phyloP scores from a whole-genome alignment of 331 rosid species.

The Phaseolus coccineus region DNA sequence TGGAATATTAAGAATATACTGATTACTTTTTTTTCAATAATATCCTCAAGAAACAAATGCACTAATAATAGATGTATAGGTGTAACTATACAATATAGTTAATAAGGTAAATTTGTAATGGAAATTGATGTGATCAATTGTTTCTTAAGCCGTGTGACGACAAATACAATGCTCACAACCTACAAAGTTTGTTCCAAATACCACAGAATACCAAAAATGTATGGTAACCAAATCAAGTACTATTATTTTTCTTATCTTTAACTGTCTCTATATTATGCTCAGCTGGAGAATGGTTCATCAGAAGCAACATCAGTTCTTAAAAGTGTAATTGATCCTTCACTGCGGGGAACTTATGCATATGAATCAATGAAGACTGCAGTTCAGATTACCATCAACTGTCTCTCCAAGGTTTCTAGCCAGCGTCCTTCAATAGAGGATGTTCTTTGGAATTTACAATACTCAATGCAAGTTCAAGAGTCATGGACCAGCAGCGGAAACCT shows the following conservation, averaged over 20 bases:
- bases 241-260: background rate
- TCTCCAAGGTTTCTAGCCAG: constrained; percentile 59
- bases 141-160: background rate
- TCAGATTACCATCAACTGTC: constrained; percentile 79
- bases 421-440: constrained; percentile 96
- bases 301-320: constrained; percentile 61
- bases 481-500: constrained; percentile 99
- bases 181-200: background rate
- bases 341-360: constrained; percentile 77
- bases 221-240: background rate
- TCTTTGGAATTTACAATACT: constrained; percentile 90
- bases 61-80: background rate
- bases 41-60: background rate
- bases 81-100: background rate
- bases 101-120: background rate
- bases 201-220: background rate
- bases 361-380: constrained; percentile 78
- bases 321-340: constrained; percentile 61
- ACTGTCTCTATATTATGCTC: constrained; percentile 35
- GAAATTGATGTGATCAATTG: background rate
- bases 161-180: background rate
- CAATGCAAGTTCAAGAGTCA: constrained; percentile 94
- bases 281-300: constrained; percentile 77
- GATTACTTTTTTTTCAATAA: background rate
- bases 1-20: background rate